These are phyloP conservation scores for Neospora caninum DNA, from an alignment of 169 alveolate species.

Conservation along the genomic window DNA sequence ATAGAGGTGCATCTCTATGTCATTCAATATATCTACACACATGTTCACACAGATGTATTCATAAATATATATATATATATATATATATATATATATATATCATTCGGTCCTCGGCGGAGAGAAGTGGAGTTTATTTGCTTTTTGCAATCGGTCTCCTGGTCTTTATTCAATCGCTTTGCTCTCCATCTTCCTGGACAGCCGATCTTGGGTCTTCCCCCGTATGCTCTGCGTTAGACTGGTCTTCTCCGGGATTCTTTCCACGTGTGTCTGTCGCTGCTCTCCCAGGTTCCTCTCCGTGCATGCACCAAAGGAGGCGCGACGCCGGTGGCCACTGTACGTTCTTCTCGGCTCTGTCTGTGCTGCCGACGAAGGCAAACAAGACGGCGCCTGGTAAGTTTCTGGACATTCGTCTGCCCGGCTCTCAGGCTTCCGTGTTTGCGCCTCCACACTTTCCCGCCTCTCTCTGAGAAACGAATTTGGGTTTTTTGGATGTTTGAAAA, in stretches of 20 bases:
- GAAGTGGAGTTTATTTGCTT: too few species aligned
- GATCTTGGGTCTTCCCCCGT: too few species aligned
- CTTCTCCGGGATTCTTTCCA: too few species aligned
- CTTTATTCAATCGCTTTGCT: too few species aligned
- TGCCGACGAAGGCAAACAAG: not conserved
- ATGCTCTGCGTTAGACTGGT: too few species aligned
- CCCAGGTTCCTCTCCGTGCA: not conserved
- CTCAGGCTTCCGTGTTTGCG: too few species aligned
- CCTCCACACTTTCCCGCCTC: not conserved
- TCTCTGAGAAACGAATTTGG: not conserved
- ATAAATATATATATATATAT: not conserved
- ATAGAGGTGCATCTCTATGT: not conserved
- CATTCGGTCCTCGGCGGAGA: too few species aligned
- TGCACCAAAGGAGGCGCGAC: not conserved
- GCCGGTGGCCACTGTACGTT: constrained; percentile 9
- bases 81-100: too few species aligned
- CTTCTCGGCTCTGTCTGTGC: not conserved
- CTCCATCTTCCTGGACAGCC: too few species aligned
- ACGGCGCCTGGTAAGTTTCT: not conserved
- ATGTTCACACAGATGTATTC: not conserved
- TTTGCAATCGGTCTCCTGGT: too few species aligned
- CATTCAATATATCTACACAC: not conserved
- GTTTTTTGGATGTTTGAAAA: not conserved
- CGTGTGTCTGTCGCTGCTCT: too few species aligned
- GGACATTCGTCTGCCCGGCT: not conserved